Evolutionary conservation across 768 basidiomycete species (phyloP), one percentile per base, ranked within the genome.

Genomic region (Multifurca ochricompacta): DNA sequence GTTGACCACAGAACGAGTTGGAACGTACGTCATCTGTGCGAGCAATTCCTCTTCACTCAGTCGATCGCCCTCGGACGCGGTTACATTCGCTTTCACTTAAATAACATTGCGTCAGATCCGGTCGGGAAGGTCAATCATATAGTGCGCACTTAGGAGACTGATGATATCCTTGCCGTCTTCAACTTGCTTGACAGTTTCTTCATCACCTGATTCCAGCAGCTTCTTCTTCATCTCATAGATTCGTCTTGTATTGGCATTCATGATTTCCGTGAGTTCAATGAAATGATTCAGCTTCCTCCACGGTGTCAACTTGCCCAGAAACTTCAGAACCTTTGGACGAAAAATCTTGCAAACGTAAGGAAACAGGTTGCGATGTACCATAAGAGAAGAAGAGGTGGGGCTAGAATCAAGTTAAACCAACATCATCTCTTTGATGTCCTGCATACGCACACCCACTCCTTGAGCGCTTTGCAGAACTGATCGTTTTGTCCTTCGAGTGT

Each of bases 131-230:
- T 40, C 13, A 27, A 13, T 16, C 58, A 23, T 16, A 34, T 31
- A 21, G 2, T n/a, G 62, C 74, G 39, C 58, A 79, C 77, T 64
- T 28, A 78, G 59, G 39, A 76, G 68, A 51, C 72, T 76, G 57
- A 77, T 67, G 19, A 79, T 69, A 59, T 77, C 77, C 41, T 73
- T 73, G 10, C 71, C 73, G 53, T 67, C 66, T 9, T 68, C 70
- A 37, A 71, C 65, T 51, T 71, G 68, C 13, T 54, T 59, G 14
- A 56, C 51, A 3, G 71, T 62, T 3, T 63, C 69, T 34, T 69
- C 67, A 30, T 73, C 72, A 4, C 70, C 72, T 21, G 64, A 62
- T 10, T 53, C 56, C 3, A 75, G 39, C 2, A 71, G 67, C 31
- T 54, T 61, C 53, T 69, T 72, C 63, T 76, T 77, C 19, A 63